A percentile compares a stretch with the other conserved stretches of the same genome.
Evolutionary conservation across 2,329 filamentous ascomycete genomes (phyloP).

Genomic region (Fusarium illudens): DNA sequence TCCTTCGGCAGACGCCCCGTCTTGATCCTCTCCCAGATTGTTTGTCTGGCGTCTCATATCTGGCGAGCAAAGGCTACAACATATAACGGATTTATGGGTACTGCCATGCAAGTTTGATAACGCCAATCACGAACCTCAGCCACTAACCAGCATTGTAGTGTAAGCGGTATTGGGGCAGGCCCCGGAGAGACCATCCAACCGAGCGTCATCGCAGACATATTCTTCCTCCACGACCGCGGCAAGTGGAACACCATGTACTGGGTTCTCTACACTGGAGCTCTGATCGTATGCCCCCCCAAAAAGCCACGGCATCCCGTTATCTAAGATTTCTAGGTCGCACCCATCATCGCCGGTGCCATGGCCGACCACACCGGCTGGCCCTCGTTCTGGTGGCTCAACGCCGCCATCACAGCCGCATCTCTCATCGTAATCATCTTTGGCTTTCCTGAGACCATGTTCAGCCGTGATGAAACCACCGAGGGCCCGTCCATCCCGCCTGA

Average conservation of each 20-base stretch:
- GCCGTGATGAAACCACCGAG: background rate
- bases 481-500: background rate
- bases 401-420: background rate
- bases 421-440: background rate
- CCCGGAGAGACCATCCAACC: slow-evolving; percentile 25
- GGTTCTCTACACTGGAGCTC: slow-evolving; percentile 19
- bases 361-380: background rate
- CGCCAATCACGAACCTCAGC: no score
- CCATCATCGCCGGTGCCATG: background rate
- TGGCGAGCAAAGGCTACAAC: slow-evolving; percentile 10
- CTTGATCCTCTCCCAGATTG: slow-evolving; percentile 6
- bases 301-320: background rate
- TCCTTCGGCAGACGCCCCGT: slow-evolving; percentile 1
- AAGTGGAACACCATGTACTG: slow-evolving; percentile 31
- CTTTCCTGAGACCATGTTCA: background rate
- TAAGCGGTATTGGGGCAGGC: slow-evolving; percentile 18
- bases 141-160: background rate
- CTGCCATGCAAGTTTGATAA: background rate
- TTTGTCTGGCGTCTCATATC: slow-evolving; percentile 12
- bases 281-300: background rate
- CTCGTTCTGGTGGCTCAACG: background rate
- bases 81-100: slow-evolving; percentile 13
- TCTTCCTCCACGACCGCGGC: slow-evolving; percentile 29
- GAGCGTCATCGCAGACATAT: slow-evolving; percentile 29
- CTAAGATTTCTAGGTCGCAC: background rate